Conservation (phyloP, 1,139 yeast species). For the Suhomyces atakaporum region DNA sequence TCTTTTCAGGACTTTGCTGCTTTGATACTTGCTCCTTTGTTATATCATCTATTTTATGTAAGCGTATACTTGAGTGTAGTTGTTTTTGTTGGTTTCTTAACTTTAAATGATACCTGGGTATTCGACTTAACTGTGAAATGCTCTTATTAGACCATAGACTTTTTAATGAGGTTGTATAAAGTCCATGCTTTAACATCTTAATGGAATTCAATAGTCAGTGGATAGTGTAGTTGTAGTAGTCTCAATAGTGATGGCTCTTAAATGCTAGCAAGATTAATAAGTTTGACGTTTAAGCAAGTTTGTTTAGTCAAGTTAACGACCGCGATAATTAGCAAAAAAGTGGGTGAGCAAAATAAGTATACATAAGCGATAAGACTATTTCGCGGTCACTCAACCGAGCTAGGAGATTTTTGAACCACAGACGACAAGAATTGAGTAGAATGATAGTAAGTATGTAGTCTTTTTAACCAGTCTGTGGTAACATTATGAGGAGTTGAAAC, state of each 20-base stretch:
- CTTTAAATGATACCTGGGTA: conserved; percentile 1
- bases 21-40: conserved; percentile 4
- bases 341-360: conserved; percentile 9
- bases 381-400: neutral
- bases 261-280: too few relatives aligned
- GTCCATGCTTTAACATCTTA: conserved; percentile 3
- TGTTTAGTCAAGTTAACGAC: conserved; percentile 1
- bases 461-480: neutral
- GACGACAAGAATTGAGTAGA: neutral
- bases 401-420: neutral
- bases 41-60: neutral
- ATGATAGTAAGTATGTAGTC: neutral
- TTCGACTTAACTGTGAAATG: conserved; percentile 3
- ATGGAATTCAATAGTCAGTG: neutral
- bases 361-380: conserved; percentile 9
- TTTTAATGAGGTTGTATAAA: conserved; percentile 4
- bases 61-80: conserved; percentile 1
- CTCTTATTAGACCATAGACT: neutral
- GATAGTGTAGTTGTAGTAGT: neutral
- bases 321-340: conserved; percentile 8
- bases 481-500: conserved; percentile 1
- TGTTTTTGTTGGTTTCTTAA: neutral
- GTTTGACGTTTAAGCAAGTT: too few relatives aligned
- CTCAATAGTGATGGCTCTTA: neutral
- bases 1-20: neutral